phyloP scores from a whole-genome alignment of 805 yeast species.

The Kluyveromyces siamensis region DNA sequence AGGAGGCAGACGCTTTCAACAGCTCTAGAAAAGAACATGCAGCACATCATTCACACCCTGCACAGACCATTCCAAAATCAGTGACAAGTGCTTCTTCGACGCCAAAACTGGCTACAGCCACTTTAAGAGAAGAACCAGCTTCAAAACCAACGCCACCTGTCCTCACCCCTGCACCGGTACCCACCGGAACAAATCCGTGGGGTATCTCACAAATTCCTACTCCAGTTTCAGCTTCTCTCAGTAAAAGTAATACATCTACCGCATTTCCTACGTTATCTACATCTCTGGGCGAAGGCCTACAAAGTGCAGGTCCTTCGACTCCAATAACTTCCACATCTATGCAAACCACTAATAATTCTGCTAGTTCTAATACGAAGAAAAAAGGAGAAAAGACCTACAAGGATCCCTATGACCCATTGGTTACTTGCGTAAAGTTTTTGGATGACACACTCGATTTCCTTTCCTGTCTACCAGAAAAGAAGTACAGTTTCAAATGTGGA shows the following conservation, averaged over 20 bases:
- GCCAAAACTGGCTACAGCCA: slow-evolving; percentile 24
- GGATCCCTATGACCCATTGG: slow-evolving; percentile 39
- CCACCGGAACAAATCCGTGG: slow-evolving; percentile 28
- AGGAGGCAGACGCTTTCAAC: slow-evolving; percentile 94
- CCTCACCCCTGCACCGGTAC: slow-evolving; percentile 26
- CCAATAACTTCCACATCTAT: slow-evolving; percentile 19
- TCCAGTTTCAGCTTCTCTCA: slow-evolving; percentile 19
- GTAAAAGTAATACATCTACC: slow-evolving; percentile 17
- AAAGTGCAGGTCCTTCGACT: slow-evolving; percentile 9
- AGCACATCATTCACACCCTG: slow-evolving; percentile 3
- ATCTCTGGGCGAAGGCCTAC: neutral
- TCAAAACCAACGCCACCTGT: slow-evolving; percentile 16
- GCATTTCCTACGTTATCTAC: slow-evolving; percentile 21
- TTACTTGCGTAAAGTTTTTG: slow-evolving; percentile 37
- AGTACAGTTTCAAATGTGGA: slow-evolving; percentile 31
- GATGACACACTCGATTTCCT: slow-evolving; percentile 39
- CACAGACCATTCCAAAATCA: slow-evolving; percentile 6
- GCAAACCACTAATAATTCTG: slow-evolving; percentile 8
- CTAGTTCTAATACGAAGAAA: slow-evolving; percentile 16
- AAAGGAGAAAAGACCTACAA: slow-evolving; percentile 30
- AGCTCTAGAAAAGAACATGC: slow-evolving; percentile 34
- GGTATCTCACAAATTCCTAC: slow-evolving; percentile 25
- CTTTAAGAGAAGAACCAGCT: slow-evolving; percentile 18
- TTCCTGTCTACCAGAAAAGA: slow-evolving; percentile 28
- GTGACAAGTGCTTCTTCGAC: slow-evolving; percentile 19